These are phyloP conservation scores for Penicillium flavigenum DNA, from an alignment of 495 filamentous ascomycete genomes.

Conservation along the genomic window DNA sequence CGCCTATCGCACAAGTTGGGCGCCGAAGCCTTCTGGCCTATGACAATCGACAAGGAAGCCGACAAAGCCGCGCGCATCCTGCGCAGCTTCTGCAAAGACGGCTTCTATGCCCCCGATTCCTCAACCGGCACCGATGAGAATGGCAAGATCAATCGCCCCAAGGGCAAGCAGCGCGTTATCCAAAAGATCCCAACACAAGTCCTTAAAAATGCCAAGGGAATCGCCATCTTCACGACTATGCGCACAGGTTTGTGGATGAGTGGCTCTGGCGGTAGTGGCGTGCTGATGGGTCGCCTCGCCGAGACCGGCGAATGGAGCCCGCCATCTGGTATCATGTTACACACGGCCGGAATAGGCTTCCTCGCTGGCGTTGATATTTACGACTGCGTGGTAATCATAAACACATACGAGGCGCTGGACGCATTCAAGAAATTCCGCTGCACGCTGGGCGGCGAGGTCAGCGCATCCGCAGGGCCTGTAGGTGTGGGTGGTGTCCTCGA, in stretches of 20 bases:
- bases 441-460: slow-evolving; percentile 77
- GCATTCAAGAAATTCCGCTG: slow-evolving; percentile 74
- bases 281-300: slow-evolving; percentile 71
- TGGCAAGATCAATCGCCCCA: slow-evolving; percentile 54
- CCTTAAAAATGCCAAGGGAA: slow-evolving; percentile 78
- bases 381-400: slow-evolving; percentile 89
- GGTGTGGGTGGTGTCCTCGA: slow-evolving; percentile 71
- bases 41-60: slow-evolving; percentile 73
- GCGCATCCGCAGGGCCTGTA: slow-evolving; percentile 75
- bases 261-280: slow-evolving; percentile 76
- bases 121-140: slow-evolving; percentile 28
- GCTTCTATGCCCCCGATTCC: slow-evolving; percentile 54
- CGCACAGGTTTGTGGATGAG: slow-evolving; percentile 88
- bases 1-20: slow-evolving; percentile 70
- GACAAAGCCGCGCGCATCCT: slow-evolving; percentile 82
- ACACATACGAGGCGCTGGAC: slow-evolving; percentile 74
- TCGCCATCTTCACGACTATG: slow-evolving; percentile 93
- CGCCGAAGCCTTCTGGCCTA: slow-evolving; percentile 80
- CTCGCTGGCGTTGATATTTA: slow-evolving; percentile 89
- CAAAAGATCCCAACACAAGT: slow-evolving; percentile 84
- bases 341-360: slow-evolving; percentile 85
- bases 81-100: slow-evolving; percentile 75
- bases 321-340: slow-evolving; percentile 82
- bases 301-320: slow-evolving; percentile 86
- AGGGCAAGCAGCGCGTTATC: slow-evolving; percentile 64